Base-by-base conservation (phyloP, 2,329 filamentous ascomycete species). In the Cercospora zeina region DNA sequence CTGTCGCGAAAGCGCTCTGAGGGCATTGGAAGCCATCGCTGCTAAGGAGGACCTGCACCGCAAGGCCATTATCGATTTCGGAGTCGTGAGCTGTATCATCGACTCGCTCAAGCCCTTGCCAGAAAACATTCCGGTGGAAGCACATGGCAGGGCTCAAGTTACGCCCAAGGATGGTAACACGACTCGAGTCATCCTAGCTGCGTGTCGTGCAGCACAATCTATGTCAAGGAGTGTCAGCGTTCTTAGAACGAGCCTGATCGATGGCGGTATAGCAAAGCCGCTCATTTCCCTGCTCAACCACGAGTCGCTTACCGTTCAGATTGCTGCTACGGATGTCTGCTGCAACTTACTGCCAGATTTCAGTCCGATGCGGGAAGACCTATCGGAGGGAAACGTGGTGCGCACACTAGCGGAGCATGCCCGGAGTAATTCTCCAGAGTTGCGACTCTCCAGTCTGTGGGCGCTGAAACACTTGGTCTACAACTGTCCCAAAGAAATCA, bases 381-480 rank as follows among this genome's bases (percentile, higher is more conserved):
- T 97, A 34, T 82, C 89, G 6, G 86, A 89, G 54, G 84, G 84
- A 4, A 90, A 90, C 6, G 85, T 95, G 1, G 82, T 96, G 67
- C 86, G 86, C 64, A 84, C 89, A 0, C 80, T 97, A 1, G 96
- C 92, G 71, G 85, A 90, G 68, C 90, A 96, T 73, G 91, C 93
- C 1, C 90, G 90, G 74, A 95, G 90, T 0, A 82, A 84, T 51
- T 90, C 93, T 71, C 84, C 89, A n/a, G 85, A 87, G 51, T 80
- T 97, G 58, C 86, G 91, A 24, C 82, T 96, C 27, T 92, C 95
- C 70, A 92, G 93, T 21, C 78, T 99, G 1, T 99, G 95, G 93
- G 91, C 92, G 5, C 79, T 99, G 62, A 97, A 97, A 73, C 91
- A 97, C 76, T 83, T 97, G 54, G 88, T 96, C 2, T 84, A 89